These are phyloP conservation scores for Yamadazyma jaroonii DNA, from an alignment of 1,139 yeast genomes.

Conservation along the genomic window DNA sequence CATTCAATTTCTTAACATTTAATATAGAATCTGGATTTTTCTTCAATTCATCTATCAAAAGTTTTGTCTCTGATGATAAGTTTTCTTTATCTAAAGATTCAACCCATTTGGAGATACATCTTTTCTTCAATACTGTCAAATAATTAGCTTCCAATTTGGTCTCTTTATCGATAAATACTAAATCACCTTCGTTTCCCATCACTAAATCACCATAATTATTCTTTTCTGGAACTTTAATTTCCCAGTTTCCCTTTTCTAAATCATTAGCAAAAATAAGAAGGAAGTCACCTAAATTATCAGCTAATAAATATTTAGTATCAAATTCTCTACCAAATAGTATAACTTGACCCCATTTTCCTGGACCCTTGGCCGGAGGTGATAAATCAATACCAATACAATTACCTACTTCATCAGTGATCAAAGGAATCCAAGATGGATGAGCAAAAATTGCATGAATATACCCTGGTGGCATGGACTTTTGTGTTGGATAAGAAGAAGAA, in stretches of 20 bases:
- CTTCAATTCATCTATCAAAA: slow-evolving; percentile 19
- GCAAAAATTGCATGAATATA: slow-evolving; percentile 72
- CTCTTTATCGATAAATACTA: slow-evolving; percentile 38
- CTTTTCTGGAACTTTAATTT: slow-evolving; percentile 50
- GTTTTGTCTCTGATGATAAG: slow-evolving; percentile 7
- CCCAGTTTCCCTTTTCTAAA: slow-evolving; percentile 74
- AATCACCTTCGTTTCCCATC: slow-evolving; percentile 66
- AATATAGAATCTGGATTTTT: slow-evolving; percentile 18
- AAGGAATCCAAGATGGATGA: slow-evolving; percentile 87
- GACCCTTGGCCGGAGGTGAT: slow-evolving; percentile 65
- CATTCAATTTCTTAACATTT: slow-evolving; percentile 15
- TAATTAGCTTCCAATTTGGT: slow-evolving; percentile 13
- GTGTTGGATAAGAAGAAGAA: slow-evolving; percentile 43
- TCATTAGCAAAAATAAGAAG: slow-evolving; percentile 79
- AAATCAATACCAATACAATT: slow-evolving; percentile 88
- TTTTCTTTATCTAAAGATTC: slow-evolving; percentile 18
- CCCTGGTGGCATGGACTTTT: slow-evolving; percentile 73
- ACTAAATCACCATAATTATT: slow-evolving; percentile 50
- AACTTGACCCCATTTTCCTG: slow-evolving; percentile 78
- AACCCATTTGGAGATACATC: slow-evolving; percentile 29
- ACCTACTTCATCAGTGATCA: slow-evolving; percentile 84
- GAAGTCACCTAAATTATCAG: slow-evolving; percentile 85
- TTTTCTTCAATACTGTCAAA: slow-evolving; percentile 13
- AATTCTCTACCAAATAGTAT: slow-evolving; percentile 87
- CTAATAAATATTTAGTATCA: slow-evolving; percentile 75